Evolutionary conservation across 2,329 filamentous ascomycete genomes (phyloP).

Genomic region (Teratosphaeria epicoccoides): DNA sequence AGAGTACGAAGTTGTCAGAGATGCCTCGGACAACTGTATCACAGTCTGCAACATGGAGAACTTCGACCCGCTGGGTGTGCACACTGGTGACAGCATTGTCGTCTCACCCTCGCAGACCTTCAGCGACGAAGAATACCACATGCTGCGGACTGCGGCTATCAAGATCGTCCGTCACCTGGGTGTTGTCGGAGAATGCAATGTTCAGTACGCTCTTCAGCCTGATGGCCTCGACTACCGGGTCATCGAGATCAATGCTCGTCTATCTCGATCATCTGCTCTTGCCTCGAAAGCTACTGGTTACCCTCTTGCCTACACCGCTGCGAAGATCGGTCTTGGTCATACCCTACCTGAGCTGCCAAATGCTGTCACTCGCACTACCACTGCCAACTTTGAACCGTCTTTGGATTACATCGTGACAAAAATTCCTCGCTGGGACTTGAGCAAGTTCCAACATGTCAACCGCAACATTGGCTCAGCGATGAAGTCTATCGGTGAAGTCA

Average conservation of each 20-base stretch:
- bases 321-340: slow-evolving; percentile 95
- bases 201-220: slow-evolving; percentile 93
- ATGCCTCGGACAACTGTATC: slow-evolving; percentile 97
- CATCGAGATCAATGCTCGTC: slow-evolving; percentile 97
- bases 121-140: slow-evolving; percentile 98
- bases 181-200: slow-evolving; percentile 97
- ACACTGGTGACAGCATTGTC: slow-evolving; percentile 97
- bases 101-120: slow-evolving; percentile 94
- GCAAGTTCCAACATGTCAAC: slow-evolving; percentile 99
- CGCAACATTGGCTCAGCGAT: slow-evolving; percentile 94
- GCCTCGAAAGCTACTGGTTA: slow-evolving; percentile 98
- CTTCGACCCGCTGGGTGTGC: slow-evolving; percentile 93
- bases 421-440: slow-evolving; percentile 95
- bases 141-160: slow-evolving; percentile 94
- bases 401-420: slow-evolving; percentile 98
- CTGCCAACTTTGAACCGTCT: slow-evolving; percentile 95
- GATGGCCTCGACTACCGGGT: slow-evolving; percentile 96
- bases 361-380: slow-evolving; percentile 95
- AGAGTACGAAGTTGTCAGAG: slow-evolving; percentile 95
- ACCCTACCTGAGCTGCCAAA: slow-evolving; percentile 93
- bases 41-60: slow-evolving; percentile 99
- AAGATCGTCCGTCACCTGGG: slow-evolving; percentile 96
- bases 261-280: slow-evolving; percentile 91
- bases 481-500: slow-evolving; percentile 98
- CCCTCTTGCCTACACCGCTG: slow-evolving; percentile 90